A percentile compares a stretch with the other conserved stretches of the same genome.
Evolutionary conservation across 306 rosid genomes (phyloP).

Genomic region (Castanea sativa): DNA sequence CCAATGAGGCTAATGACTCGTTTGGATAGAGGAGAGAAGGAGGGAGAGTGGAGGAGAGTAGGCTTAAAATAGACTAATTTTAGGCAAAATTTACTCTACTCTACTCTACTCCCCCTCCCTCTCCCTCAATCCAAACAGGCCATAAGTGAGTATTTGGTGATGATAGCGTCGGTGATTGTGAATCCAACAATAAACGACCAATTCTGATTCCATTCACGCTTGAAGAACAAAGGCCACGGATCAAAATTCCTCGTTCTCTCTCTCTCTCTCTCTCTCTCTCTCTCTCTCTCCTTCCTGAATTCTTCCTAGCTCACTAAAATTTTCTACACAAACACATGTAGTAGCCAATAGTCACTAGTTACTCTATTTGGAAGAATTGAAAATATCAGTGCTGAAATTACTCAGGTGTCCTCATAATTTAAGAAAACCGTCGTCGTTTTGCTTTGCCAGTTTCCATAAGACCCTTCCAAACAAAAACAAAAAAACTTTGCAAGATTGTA

Average conservation of each 20-base stretch:
- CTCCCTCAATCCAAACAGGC: no score
- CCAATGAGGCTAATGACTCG: slow-evolving; percentile 42
- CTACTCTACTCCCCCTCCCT: no score
- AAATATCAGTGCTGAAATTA: not conserved
- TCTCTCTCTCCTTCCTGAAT: slow-evolving; percentile 21
- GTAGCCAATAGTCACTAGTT: no score
- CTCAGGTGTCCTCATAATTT: not conserved
- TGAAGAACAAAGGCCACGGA: slow-evolving; percentile 92
- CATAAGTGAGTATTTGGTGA: slow-evolving; percentile 58
- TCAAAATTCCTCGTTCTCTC: slow-evolving; percentile 58
- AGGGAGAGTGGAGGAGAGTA: no score
- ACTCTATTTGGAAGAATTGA: not conserved
- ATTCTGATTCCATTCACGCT: slow-evolving; percentile 71
- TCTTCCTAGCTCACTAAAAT: not conserved
- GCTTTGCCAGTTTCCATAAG: not conserved
- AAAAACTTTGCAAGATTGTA: no score
- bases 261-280: not conserved
- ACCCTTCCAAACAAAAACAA: not conserved
- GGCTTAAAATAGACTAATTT: no score
- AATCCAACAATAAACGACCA: slow-evolving; percentile 86
- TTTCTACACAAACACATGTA: not conserved
- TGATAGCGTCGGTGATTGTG: slow-evolving; percentile 52
- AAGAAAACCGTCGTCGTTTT: not conserved
- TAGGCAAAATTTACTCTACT: no score
- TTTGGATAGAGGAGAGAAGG: no score